phyloP scores from a whole-genome alignment of 148 eudicot genomes.

The Persicaria tinctoria region DNA sequence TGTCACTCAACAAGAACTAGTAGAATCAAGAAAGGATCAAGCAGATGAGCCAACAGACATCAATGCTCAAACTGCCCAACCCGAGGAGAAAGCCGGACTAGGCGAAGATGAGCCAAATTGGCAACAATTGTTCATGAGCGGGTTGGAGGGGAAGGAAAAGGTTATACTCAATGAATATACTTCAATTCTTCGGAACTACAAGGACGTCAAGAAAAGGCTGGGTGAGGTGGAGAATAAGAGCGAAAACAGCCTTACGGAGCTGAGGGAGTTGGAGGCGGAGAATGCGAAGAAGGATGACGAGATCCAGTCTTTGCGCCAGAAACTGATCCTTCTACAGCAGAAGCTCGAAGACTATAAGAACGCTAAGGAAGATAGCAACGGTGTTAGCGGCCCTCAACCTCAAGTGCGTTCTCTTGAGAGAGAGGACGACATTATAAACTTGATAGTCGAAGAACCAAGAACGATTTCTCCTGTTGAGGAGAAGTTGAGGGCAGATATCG shows the following conservation, averaged over 20 bases:
- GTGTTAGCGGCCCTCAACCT: constrained; percentile 1
- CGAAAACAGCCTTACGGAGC: constrained; percentile 29
- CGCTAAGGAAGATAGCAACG: constrained; percentile 14
- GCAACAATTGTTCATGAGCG: constrained; percentile 56
- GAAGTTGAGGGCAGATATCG: constrained; percentile 59
- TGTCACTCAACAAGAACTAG: neutral
- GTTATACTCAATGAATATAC: constrained; percentile 70
- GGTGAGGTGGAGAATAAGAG: constrained; percentile 55
- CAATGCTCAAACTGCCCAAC: neutral
- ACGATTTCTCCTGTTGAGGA: constrained; percentile 54
- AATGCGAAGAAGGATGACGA: constrained; percentile 52
- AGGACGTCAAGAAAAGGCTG: constrained; percentile 62
- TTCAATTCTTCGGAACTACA: constrained; percentile 52
- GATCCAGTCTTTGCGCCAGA: constrained; percentile 44
- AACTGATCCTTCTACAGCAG: constrained; percentile 29
- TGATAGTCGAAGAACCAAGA: constrained; percentile 22
- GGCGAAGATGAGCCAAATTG: constrained; percentile 49
- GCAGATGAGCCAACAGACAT: neutral
- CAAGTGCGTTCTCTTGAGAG: constrained; percentile 13
- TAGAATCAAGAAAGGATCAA: neutral
- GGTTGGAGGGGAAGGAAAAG: constrained; percentile 64
- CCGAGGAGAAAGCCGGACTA: neutral
- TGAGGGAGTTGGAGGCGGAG: constrained; percentile 31
- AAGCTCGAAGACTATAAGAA: constrained; percentile 24
- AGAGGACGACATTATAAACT: constrained; percentile 35